Percentiles rank a stretch among this genome's conserved stretches.
These are phyloP conservation scores for Saitozyma podzolica DNA, from an alignment of 768 basidiomycete species.

Conservation along the genomic window DNA sequence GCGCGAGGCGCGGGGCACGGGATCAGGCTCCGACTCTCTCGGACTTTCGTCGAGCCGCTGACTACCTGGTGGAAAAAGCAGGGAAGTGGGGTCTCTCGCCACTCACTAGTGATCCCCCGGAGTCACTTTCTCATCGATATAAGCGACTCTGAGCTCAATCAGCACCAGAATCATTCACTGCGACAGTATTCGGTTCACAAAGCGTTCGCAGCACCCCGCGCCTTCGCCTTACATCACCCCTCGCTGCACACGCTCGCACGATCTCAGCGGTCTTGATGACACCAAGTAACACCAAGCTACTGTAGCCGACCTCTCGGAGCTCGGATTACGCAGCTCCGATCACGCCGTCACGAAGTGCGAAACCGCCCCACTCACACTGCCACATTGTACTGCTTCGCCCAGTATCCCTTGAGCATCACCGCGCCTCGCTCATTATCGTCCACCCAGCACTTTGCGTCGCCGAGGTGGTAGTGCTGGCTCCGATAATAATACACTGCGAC, in stretches of 20 bases:
- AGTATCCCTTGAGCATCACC: constrained; percentile 39
- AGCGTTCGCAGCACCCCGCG: no score
- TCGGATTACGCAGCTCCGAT: neutral
- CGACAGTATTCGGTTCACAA: no score
- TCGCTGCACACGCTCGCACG: no score
- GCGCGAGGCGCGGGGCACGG: no score
- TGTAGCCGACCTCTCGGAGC: no score
- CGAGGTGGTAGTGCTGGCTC: constrained; percentile 41
- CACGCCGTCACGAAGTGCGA: neutral
- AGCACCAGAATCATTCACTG: neutral
- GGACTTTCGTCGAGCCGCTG: no score
- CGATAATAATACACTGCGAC: constrained; percentile 51
- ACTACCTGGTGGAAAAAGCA: neutral
- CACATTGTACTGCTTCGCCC: constrained; percentile 47
- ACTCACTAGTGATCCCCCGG: constrained; percentile 51
- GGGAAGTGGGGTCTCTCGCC: neutral
- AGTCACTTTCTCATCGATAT: constrained; percentile 51
- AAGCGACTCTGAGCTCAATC: constrained; percentile 39
- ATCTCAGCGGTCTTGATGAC: no score
- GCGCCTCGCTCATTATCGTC: constrained; percentile 49
- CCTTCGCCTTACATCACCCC: no score
- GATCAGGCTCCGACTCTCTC: no score
- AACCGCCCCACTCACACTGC: constrained; percentile 35
- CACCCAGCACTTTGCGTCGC: constrained; percentile 49
- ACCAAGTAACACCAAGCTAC: no score